Base-by-base conservation (phyloP, 177 flowering plant genomes). In the Tripterygium wilfordii region DNA sequence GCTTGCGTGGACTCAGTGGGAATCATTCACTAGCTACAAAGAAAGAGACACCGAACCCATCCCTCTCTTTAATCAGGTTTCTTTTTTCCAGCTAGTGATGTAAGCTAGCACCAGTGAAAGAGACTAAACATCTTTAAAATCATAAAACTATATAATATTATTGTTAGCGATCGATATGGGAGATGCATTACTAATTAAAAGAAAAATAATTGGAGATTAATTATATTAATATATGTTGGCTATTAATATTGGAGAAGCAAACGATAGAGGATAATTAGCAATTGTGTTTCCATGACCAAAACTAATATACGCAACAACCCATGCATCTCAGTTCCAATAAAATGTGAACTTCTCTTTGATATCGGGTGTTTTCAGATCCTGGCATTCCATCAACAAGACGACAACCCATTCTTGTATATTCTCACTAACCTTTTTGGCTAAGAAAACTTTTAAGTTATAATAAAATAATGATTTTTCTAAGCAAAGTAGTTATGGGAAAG, bases 401-500 rank as follows among this genome's bases (percentile, higher is more conserved):
- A 10, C 2, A 9, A 2, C 12, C 16, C 20, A 13, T 19, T 3
- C 19, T 12, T 4, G 27, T 3, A 30, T 18, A 46, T 9, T 9
- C 6, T 8, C 23, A 22, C 36, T 13, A 32, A 9, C 53, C 49
- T 54, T 62, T 48, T 67, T 61, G 63, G 62, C 14, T 57, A 13
- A 15, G 19, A 33, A 13, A 15, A 23, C 49, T 44, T 36, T 29
- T 14, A 36, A 33, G 36, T 33, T 27, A 44, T 41, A 53, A 51
- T 57, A 53, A 50, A 29, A 17, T 43, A 2, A 45, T 39, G 3
- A 43, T 49, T 39, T 52, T 45, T 40, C 24, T 21, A 58, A 20
- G 3, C 19, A 58, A 56, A 62, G 59, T 49, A 36, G 40, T 59
- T 46, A 51, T 51, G 48, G 49, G 57, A 48, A 49, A 51, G 46